Base-by-base conservation (phyloP, 164 flowering plant genomes). In the Umbilicus rupestris region DNA sequence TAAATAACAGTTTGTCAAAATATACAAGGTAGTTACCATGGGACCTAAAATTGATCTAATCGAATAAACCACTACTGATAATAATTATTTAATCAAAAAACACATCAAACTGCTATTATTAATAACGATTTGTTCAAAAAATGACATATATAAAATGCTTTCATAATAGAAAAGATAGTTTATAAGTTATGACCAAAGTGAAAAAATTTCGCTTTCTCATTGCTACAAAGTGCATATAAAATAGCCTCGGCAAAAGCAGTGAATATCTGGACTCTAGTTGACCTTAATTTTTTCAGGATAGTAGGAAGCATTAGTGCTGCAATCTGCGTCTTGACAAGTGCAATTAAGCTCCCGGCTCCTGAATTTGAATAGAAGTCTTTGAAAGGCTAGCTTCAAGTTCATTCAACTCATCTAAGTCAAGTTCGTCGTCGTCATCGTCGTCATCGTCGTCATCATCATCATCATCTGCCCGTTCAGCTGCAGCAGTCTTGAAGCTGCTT, bases 351-450 rank as follows among this genome's bases (percentile, higher is more conserved):
- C 73, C 70, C 2, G 89, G 87, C 70, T 84, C 88, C 20, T 73
- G 78, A 65, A 86, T 85, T 71, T 86, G 86, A 66, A 89, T 76
- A 15, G 95, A 82, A 37, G 91, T 77, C 77, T 64, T 89, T 45
- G 92, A 80, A 37, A 92, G 72, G 75, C 94, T 92, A 37, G 92
- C 92, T 76, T 92, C 95, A 15, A 89, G 81, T 73, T 89, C 92
- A 70, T 92, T 77, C 71, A 92, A 74, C 80, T 92, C 96, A 47
- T 89, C 96, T 70, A 87, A 70, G 76, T 92, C 96, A 55, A 85
- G 76, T 52, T 87, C 93, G 62, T 90, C 94, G 22, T 85, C 94
- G 42, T 87, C 92, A 11, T 82, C 87, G n/a, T n/a, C n/a, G n/a
- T n/a, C n/a, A 10, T 74, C 81, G 5, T 82, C 85, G 11, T 76